phyloP scores from a whole-genome alignment of 768 basidiomycete genomes.

The Mycena sanguinolenta region DNA sequence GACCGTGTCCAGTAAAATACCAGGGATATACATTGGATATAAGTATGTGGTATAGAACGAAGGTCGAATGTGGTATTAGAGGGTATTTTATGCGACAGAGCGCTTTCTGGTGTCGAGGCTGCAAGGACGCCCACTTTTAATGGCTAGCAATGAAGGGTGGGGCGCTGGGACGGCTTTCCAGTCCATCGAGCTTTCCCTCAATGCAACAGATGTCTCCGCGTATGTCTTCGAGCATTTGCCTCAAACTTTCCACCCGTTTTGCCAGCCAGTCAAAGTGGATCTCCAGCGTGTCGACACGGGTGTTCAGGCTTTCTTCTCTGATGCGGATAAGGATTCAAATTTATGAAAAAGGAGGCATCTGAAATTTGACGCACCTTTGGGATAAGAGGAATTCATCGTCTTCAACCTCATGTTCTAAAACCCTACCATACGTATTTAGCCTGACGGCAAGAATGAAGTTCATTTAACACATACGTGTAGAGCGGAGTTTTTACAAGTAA shows the following conservation, averaged over 20 bases:
- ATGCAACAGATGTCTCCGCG: conserved; percentile 3
- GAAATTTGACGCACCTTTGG: not conserved
- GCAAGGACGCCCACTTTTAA: not conserved
- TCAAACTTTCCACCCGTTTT: conserved; percentile 10
- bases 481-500: no score
- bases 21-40: not conserved
- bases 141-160: not conserved
- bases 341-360: not conserved
- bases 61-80: no score
- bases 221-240: conserved; percentile 14
- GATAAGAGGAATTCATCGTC: not conserved
- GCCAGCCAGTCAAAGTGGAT: conserved; percentile 12
- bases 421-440: no score
- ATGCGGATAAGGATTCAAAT: not conserved
- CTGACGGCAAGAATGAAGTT: no score
- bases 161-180: not conserved
- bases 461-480: no score
- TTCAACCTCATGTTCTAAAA: no score
- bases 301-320: conserved; percentile 14
- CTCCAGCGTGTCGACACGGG: conserved; percentile 21
- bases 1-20: not conserved
- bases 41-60: not conserved
- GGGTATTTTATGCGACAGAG: not conserved
- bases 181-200: conserved; percentile 1
- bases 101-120: no score